Evolutionary conservation across 192 early-diverging fungal genomes (phyloP).

Genomic region (Linderina pennispora): DNA sequence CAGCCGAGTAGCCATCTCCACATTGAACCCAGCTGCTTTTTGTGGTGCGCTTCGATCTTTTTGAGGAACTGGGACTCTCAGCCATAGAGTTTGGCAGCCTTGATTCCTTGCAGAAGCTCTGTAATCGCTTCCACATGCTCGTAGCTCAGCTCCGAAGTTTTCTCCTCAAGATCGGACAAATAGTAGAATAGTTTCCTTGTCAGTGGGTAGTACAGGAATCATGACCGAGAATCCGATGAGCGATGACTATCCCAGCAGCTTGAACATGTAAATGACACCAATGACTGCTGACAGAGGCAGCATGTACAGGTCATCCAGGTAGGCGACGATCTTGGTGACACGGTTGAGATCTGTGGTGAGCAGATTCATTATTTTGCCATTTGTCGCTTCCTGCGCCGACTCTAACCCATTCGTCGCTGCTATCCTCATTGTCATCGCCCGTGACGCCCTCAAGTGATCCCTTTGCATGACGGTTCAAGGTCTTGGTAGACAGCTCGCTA

Average conservation of each 20-base stretch:
- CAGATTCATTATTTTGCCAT: constrained; percentile 59
- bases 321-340: constrained; percentile 39
- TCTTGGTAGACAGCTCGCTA: constrained; percentile 55
- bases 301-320: constrained; percentile 49
- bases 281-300: constrained; percentile 55
- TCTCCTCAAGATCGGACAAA: constrained; percentile 41
- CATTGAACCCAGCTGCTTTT: constrained; percentile 50
- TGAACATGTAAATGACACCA: constrained; percentile 56
- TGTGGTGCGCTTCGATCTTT: constrained; percentile 53
- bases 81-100: constrained; percentile 81
- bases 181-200: constrained; percentile 38
- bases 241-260: constrained; percentile 70
- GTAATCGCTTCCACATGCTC: constrained; percentile 65
- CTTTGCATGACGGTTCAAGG: constrained; percentile 45
- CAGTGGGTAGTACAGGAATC: constrained; percentile 50
- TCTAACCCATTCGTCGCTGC: constrained; percentile 23
- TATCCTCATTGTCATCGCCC: constrained; percentile 19
- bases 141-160: constrained; percentile 48
- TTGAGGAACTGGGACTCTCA: constrained; percentile 67
- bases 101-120: constrained; percentile 76
- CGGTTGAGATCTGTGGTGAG: constrained; percentile 55
- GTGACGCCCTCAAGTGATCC: not conserved
- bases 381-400: too few species aligned
- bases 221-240: constrained; percentile 62
- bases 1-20: constrained; percentile 37